These are phyloP conservation scores for Pulveroboletus sp. DNA, from an alignment of 1,284 basidiomycete species.

Conservation along the genomic window DNA sequence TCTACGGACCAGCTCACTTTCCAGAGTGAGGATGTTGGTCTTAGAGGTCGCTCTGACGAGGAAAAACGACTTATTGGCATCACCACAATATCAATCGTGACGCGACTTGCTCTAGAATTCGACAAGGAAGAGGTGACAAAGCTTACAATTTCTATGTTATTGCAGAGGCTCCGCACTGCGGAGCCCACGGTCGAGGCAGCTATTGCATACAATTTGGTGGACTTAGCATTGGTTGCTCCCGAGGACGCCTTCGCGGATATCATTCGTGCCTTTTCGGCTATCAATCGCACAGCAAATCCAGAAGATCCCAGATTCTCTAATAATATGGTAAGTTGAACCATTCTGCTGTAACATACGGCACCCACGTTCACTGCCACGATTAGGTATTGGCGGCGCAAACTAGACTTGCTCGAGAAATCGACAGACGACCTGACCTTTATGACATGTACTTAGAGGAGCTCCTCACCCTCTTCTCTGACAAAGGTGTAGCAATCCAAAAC, in stretches of 20 bases:
- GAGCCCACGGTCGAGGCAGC: constrained; percentile 88
- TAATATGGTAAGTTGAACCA: constrained; percentile 61
- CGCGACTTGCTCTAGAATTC: constrained; percentile 82
- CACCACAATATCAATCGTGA: constrained; percentile 88
- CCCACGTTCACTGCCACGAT: not conserved
- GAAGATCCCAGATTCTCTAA: constrained; percentile 86
- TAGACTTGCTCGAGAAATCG: constrained; percentile 77
- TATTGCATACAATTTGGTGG: constrained; percentile 89
- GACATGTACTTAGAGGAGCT: constrained; percentile 84
- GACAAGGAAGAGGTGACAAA: constrained; percentile 81
- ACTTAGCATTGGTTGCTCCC: constrained; percentile 81
- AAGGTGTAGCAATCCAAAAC: constrained; percentile 90
- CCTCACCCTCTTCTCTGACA: constrained; percentile 85
- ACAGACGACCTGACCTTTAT: constrained; percentile 72
- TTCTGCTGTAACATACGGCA: not conserved
- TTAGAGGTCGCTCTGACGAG: constrained; percentile 75
- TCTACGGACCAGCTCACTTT: constrained; percentile 32
- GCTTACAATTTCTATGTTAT: constrained; percentile 87
- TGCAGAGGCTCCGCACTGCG: constrained; percentile 84
- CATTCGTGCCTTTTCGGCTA: constrained; percentile 81
- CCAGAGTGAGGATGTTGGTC: constrained; percentile 46
- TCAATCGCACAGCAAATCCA: constrained; percentile 80
- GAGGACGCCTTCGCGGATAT: constrained; percentile 83
- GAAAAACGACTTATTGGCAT: constrained; percentile 84
- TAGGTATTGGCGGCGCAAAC: constrained; percentile 88